Evolutionary conservation across 805 yeast species (phyloP).

Genomic region (Ogataea paradorogensis): DNA sequence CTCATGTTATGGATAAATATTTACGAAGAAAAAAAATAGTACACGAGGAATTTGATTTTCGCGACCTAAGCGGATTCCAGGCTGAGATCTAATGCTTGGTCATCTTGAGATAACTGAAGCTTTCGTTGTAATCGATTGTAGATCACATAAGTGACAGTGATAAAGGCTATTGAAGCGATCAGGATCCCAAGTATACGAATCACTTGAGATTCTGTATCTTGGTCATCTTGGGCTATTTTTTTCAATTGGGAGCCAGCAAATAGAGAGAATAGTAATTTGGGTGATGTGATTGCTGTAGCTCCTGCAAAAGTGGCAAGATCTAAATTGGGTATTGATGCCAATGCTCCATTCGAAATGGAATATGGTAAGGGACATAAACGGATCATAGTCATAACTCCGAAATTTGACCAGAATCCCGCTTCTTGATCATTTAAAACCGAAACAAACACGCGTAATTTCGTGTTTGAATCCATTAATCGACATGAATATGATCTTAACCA

Average conservation of each 20-base stretch:
- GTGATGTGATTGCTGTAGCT: slow-evolving; percentile 76
- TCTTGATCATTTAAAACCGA: slow-evolving; percentile 61
- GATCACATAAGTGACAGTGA: slow-evolving; percentile 36
- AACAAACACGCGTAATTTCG: slow-evolving; percentile 68
- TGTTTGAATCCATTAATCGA: slow-evolving; percentile 56
- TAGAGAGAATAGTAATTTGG: slow-evolving; percentile 72
- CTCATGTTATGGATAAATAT: slow-evolving; percentile 9
- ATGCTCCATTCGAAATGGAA: slow-evolving; percentile 87
- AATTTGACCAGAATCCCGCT: slow-evolving; percentile 46
- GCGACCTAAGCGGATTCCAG: slow-evolving; percentile 5
- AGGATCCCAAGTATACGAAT: slow-evolving; percentile 62
- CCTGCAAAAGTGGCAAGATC: slow-evolving; percentile 56
- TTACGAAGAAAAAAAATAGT: slow-evolving; percentile 1
- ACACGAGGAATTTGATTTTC: neutral
- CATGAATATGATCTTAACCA: slow-evolving; percentile 57
- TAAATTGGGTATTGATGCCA: slow-evolving; percentile 82
- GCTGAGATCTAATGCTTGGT: slow-evolving; percentile 1
- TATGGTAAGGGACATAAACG: slow-evolving; percentile 92
- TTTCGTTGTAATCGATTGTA: slow-evolving; percentile 3
- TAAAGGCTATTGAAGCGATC: slow-evolving; percentile 52
- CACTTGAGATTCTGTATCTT: slow-evolving; percentile 43
- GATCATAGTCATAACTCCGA: slow-evolving; percentile 65
- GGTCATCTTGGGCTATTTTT: slow-evolving; percentile 59
- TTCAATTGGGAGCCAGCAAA: slow-evolving; percentile 77
- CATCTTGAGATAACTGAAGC: neutral